Evolutionary conservation across 495 filamentous ascomycete species (phyloP).

Genomic region (Lichenothelia convexa): DNA sequence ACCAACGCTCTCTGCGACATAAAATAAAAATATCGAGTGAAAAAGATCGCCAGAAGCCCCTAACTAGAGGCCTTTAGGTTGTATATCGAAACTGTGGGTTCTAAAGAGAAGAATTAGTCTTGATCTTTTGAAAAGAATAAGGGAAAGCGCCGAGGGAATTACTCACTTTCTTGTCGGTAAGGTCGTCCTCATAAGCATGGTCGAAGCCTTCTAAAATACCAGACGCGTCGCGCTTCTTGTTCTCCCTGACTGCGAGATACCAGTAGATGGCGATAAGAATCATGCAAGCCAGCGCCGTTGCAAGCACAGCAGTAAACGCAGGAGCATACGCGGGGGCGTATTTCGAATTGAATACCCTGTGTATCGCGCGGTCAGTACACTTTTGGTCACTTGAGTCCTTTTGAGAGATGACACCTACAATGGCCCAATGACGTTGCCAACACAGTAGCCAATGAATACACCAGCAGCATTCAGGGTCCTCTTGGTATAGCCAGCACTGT

Average conservation of each 20-base stretch:
- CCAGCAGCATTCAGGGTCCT: slow-evolving; percentile 20
- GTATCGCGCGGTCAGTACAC: not conserved
- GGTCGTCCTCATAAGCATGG: slow-evolving; percentile 28
- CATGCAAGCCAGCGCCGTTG: slow-evolving; percentile 17
- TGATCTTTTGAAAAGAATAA: not conserved
- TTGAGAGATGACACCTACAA: slow-evolving; percentile 2
- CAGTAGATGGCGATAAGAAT: slow-evolving; percentile 21
- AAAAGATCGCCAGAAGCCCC: not conserved
- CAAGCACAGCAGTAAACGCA: slow-evolving; percentile 24
- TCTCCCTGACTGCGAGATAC: slow-evolving; percentile 19
- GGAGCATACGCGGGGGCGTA: slow-evolving; percentile 21
- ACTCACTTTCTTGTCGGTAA: slow-evolving; percentile 20
- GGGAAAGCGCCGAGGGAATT: not conserved
- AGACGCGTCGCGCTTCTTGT: slow-evolving; percentile 15
- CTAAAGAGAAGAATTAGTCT: slow-evolving; percentile 5
- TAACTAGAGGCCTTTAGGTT: not conserved
- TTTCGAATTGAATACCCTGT: slow-evolving; percentile 17
- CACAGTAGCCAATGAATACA: slow-evolving; percentile 27
- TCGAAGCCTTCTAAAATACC: slow-evolving; percentile 20
- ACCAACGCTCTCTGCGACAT: not conserved
- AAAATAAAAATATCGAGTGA: not conserved
- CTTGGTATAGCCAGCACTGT: slow-evolving; percentile 30
- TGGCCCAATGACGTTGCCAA: slow-evolving; percentile 20
- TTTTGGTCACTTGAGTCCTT: not conserved
- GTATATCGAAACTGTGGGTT: slow-evolving; percentile 26